Evolutionary conservation across 768 basidiomycete genomes (phyloP).

Genomic region (Chalciporus sphaerocephalus): DNA sequence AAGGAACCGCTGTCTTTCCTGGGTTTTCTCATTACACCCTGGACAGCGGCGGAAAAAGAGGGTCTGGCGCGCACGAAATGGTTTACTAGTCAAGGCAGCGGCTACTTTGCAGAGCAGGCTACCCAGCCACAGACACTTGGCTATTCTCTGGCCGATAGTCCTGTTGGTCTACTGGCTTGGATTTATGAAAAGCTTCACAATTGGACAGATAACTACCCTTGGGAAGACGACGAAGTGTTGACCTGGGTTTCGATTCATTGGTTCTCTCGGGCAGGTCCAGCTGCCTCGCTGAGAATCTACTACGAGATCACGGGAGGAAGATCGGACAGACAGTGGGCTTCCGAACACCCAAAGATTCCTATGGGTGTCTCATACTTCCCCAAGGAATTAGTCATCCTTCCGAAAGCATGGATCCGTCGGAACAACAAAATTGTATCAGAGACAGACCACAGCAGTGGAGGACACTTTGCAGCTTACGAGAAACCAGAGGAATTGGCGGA

Average conservation of each 20-base stretch:
- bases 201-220: slow-evolving; percentile 51
- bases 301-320: slow-evolving; percentile 37
- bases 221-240: slow-evolving; percentile 60
- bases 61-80: slow-evolving; percentile 17
- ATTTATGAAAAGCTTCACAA: slow-evolving; percentile 49
- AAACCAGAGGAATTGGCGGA: slow-evolving; percentile 42
- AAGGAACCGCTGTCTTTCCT: slow-evolving; percentile 29
- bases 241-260: slow-evolving; percentile 58
- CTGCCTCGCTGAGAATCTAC: slow-evolving; percentile 56
- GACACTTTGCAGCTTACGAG: slow-evolving; percentile 58
- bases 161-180: slow-evolving; percentile 50
- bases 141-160: slow-evolving; percentile 54
- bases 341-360: slow-evolving; percentile 32
- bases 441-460: slow-evolving; percentile 45
- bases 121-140: slow-evolving; percentile 53
- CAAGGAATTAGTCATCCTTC: slow-evolving; percentile 38
- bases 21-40: slow-evolving; percentile 24
- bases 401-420: slow-evolving; percentile 39
- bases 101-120: slow-evolving; percentile 30
- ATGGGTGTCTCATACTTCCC: slow-evolving; percentile 52
- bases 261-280: slow-evolving; percentile 56
- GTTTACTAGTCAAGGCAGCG: slow-evolving; percentile 23
- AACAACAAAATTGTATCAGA: slow-evolving; percentile 43
- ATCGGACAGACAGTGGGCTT: fast-evolving
- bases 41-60: slow-evolving; percentile 25